Conservation (phyloP, 495 filamentous ascomycete species). For the Immersiella caudata region DNA sequence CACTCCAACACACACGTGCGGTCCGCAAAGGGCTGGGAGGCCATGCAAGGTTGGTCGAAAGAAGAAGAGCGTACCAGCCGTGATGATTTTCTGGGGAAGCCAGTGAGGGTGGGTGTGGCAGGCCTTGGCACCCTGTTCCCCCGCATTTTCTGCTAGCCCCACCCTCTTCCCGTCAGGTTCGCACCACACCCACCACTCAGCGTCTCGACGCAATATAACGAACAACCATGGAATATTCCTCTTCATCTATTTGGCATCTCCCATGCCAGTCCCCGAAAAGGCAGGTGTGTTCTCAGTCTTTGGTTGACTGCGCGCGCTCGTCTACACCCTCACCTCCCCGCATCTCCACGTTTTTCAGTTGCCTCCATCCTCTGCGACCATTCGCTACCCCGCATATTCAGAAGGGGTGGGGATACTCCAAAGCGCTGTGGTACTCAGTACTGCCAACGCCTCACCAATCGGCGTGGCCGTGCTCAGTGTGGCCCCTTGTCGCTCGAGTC, state of each 20-base stretch:
- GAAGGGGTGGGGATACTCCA: background rate
- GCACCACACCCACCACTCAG: background rate
- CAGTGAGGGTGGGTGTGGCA: background rate
- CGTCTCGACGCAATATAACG: slow-evolving; percentile 9
- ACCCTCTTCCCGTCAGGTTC: slow-evolving; percentile 4
- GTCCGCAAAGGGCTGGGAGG: slow-evolving; percentile 6
- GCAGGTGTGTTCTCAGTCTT: slow-evolving; percentile 8
- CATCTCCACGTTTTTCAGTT: slow-evolving; percentile 13
- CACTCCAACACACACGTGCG: slow-evolving; percentile 7
- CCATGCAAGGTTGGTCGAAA: slow-evolving; percentile 18
- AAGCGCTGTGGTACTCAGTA: slow-evolving; percentile 21
- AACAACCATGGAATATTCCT: slow-evolving; percentile 18
- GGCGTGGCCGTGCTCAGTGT: background rate
- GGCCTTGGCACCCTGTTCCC: slow-evolving; percentile 4
- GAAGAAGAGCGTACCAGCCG: slow-evolving; percentile 4
- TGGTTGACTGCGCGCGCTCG: slow-evolving; percentile 1
- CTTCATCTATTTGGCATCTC: slow-evolving; percentile 12
- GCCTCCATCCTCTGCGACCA: slow-evolving; percentile 6
- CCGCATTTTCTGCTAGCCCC: slow-evolving; percentile 5
- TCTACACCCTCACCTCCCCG: slow-evolving; percentile 7
- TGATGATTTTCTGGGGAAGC: slow-evolving; percentile 12
- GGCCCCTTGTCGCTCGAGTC: slow-evolving; percentile 25
- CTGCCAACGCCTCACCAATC: slow-evolving; percentile 3
- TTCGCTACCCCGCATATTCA: background rate
- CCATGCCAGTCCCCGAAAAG: slow-evolving; percentile 8